Conservation (phyloP, 768 basidiomycete species). For the Tylopilus balloui region DNA sequence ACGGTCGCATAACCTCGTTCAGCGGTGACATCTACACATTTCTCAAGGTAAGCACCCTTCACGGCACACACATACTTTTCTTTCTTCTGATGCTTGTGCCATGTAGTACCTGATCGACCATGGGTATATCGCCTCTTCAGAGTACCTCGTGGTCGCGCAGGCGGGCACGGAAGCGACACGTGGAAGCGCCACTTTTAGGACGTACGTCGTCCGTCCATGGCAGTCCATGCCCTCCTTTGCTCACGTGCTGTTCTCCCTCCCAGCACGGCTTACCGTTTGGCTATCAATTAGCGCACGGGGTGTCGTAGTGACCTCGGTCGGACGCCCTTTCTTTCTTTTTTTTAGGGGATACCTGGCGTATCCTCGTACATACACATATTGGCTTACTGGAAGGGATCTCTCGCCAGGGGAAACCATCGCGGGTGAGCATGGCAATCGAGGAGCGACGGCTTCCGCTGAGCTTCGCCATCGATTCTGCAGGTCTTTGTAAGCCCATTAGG, state of each 20-base stretch:
- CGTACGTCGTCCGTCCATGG: slow-evolving; percentile 36
- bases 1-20: slow-evolving; percentile 42
- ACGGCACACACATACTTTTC: background rate
- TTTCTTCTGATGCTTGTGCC: background rate
- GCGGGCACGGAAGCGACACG: slow-evolving; percentile 61
- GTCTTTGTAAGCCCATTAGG: background rate
- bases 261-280: slow-evolving; percentile 45
- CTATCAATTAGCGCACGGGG: slow-evolving; percentile 42
- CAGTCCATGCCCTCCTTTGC: background rate
- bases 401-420: too few species aligned
- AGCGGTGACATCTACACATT: slow-evolving; percentile 51
- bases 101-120: slow-evolving; percentile 50
- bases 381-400: too few species aligned
- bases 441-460: too few species aligned
- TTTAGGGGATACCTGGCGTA: background rate
- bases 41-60: slow-evolving; percentile 37
- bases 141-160: slow-evolving; percentile 57
- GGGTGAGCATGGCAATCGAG: too few species aligned
- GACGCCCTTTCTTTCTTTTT: background rate
- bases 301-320: too few species aligned
- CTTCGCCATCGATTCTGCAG: background rate
- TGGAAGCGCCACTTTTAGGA: slow-evolving; percentile 50
- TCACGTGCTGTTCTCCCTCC: background rate
- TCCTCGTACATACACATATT: too few species aligned
- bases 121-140: slow-evolving; percentile 42